These are phyloP conservation scores for Rhizopogon vinicolor DNA, from an alignment of 768 basidiomycete species.

Conservation along the genomic window DNA sequence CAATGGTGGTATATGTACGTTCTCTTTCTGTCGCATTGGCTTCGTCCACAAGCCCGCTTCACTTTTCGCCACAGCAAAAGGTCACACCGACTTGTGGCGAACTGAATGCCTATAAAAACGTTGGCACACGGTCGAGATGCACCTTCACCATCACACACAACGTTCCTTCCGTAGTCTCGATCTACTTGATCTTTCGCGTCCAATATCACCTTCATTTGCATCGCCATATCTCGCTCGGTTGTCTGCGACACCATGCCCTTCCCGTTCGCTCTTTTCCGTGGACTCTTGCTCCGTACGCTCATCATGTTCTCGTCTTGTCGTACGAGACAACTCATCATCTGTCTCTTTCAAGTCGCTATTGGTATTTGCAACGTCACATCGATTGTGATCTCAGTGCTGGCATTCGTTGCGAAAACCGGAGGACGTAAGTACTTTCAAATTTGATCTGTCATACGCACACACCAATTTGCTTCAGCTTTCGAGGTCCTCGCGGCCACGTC, in stretches of 20 bases:
- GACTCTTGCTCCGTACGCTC: conserved; percentile 15
- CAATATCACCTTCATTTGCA: conserved; percentile 7
- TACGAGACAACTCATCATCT: neutral
- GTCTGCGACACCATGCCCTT: conserved; percentile 26
- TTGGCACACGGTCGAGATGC: neutral
- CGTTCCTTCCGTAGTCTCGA: conserved; percentile 1
- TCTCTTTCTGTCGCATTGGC: neutral
- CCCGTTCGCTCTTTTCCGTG: conserved; percentile 15
- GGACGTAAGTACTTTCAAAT: conserved; percentile 13
- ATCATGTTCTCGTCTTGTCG: neutral
- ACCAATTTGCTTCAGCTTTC: conserved; percentile 11
- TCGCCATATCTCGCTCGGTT: neutral
- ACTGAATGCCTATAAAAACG: neutral
- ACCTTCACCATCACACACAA: neutral
- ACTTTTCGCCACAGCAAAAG: neutral
- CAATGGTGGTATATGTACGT: neutral
- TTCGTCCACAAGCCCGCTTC: neutral
- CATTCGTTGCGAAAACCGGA: conserved; percentile 16
- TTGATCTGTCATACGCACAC: neutral
- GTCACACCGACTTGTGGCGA: neutral
- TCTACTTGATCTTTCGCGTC: neutral
- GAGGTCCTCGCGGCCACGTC: conserved; percentile 14
- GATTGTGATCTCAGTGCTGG: conserved; percentile 10
- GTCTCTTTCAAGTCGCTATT: conserved; percentile 12
- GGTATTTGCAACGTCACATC: conserved; percentile 9